Conservation (phyloP, 805 yeast species). For the Scheffersomyces ergatensis region DNA sequence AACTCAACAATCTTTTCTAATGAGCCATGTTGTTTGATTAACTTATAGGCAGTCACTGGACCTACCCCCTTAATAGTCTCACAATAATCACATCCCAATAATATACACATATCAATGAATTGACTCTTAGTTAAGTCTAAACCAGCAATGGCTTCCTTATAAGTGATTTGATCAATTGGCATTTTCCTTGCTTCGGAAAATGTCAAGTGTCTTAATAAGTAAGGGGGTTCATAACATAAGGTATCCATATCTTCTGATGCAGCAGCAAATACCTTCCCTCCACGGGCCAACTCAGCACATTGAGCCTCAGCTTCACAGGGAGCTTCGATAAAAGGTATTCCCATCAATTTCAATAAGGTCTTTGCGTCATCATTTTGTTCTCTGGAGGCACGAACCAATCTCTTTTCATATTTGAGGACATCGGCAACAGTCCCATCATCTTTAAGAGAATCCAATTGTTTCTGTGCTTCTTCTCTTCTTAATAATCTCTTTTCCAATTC, state of each 20-base stretch:
- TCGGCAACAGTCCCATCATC: slow-evolving; percentile 83
- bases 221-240: slow-evolving; percentile 85
- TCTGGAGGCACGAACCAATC: slow-evolving; percentile 84
- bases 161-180: slow-evolving; percentile 83
- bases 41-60: slow-evolving; percentile 87
- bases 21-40: slow-evolving; percentile 80
- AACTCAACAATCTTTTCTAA: slow-evolving; percentile 74
- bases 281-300: slow-evolving; percentile 87
- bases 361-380: slow-evolving; percentile 96
- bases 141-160: slow-evolving; percentile 67
- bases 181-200: slow-evolving; percentile 91
- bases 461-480: slow-evolving; percentile 79
- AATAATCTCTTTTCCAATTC: slow-evolving; percentile 84
- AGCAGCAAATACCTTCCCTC: slow-evolving; percentile 93
- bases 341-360: slow-evolving; percentile 78
- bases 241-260: slow-evolving; percentile 99
- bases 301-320: slow-evolving; percentile 99
- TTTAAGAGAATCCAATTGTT: slow-evolving; percentile 67
- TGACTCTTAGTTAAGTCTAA: slow-evolving; percentile 69
- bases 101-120: slow-evolving; percentile 87
- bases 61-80: slow-evolving; percentile 95
- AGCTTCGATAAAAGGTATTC: slow-evolving; percentile 89
- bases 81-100: slow-evolving; percentile 96
- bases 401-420: slow-evolving; percentile 69
- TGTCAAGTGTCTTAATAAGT: slow-evolving; percentile 81